Base-by-base conservation (phyloP, 768 basidiomycete genomes). In the Cantharellus cinnabarinus region DNA sequence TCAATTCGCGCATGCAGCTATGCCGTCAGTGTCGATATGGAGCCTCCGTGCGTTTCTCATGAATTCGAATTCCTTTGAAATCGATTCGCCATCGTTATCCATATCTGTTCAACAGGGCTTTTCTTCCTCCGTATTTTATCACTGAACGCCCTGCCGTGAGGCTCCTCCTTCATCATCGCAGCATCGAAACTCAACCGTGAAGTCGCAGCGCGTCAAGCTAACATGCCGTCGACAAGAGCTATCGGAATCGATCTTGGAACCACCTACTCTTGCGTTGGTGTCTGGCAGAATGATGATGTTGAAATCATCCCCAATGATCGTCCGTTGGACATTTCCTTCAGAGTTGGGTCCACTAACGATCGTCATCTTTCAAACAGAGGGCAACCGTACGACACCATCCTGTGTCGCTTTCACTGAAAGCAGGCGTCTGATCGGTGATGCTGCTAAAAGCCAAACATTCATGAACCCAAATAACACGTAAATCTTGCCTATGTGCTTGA, bases 281-380 rank as follows among this genome's bases (percentile, higher is more conserved):
- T 98, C 63, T 98, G 93, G 91, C 89, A 93, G 78, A 91, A 95
- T 68, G 94, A 98, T 76, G 88, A 93, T 70, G 93, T 95, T 64
- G 93, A 95, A 75, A 95, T 95, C 76, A 97, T 97, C 70, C 86
- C 86, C 73, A 89, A 89, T 68, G 86, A 89, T 72, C 87, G 57
- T 57, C 14, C 41, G 56, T 57, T 7, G 7, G 39, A 1, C 7
- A 10, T 37, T 37, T 1, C 10, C 52, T 37, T 50, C 48, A 7
- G 10, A 20, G 10, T 4, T 35, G 7, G 5, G 29, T 57, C 58
- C n/a, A 5, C 15, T 14, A 5, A 14, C 56, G 14, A 7, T 7
- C 15, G 35, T 5, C 2, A 42, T 15, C 15, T 39, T 42, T 54
- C 40, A 51, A 42, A 58, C 48, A 56, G 20, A 89, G 76, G 86